Percentiles rank a stretch among this genome's conserved stretches.
Evolutionary conservation across 768 basidiomycete genomes (phyloP).

Genomic region (Russula virescens): DNA sequence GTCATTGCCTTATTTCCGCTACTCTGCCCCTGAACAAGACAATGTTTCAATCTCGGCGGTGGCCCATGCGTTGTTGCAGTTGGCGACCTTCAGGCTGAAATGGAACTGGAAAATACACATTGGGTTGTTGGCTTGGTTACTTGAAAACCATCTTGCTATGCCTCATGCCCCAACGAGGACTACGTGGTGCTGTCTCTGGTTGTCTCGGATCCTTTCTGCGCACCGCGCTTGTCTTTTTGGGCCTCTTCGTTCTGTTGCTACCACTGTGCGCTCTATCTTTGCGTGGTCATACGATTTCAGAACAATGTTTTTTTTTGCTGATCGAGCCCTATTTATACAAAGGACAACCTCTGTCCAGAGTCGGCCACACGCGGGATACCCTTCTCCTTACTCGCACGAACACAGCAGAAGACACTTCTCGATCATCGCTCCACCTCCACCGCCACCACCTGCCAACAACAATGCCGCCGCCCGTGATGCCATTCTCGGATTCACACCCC

Average conservation of each 20-base stretch:
- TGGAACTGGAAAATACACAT: conserved; percentile 2
- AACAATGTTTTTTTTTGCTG: not conserved
- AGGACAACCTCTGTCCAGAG: not conserved
- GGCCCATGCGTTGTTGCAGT: not conserved
- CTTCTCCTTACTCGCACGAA: not conserved
- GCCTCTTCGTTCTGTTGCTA: not conserved
- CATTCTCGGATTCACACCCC: not conserved
- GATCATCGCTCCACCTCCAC: too few relatives aligned
- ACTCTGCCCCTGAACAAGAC: not conserved
- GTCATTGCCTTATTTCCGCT: not conserved
- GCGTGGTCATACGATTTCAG: not conserved
- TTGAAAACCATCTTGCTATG: conserved; percentile 2
- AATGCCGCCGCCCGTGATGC: too few relatives aligned
- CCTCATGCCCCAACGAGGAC: conserved; percentile 7
- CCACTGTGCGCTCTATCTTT: conserved; percentile 2
- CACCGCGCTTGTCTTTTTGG: conserved; percentile 1
- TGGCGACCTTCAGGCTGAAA: not conserved
- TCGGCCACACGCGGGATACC: not conserved
- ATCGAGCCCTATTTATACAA: not conserved
- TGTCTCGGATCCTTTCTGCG: not conserved
- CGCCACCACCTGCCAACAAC: too few relatives aligned
- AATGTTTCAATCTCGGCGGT: not conserved
- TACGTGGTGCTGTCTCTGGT: not conserved
- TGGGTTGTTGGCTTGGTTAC: not conserved
- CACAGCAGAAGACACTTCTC: too few relatives aligned